Percentiles rank a stretch among this genome's conserved stretches.
These are phyloP conservation scores for Vicia faba DNA, from an alignment of 306 rosid species.

Conservation along the genomic window DNA sequence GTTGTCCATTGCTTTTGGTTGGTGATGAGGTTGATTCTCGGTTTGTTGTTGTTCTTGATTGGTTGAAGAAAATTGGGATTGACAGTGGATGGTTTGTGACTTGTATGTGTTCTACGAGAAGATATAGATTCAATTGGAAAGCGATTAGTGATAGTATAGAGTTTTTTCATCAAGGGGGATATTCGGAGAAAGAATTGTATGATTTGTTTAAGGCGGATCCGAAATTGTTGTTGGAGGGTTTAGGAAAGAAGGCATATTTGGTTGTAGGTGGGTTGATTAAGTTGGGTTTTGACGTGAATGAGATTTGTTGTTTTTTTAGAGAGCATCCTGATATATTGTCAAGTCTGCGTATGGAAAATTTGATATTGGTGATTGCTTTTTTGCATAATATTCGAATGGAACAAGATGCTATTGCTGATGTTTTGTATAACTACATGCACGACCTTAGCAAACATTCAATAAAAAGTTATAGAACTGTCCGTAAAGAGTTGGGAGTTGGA, in stretches of 20 bases:
- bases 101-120: constrained; percentile 45
- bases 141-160: constrained; percentile 59
- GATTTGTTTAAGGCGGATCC: constrained; percentile 60
- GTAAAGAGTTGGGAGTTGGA: constrained; percentile 55
- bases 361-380: constrained; percentile 55
- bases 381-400: constrained; percentile 62
- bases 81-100: constrained; percentile 62
- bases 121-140: constrained; percentile 53
- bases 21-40: constrained; percentile 46
- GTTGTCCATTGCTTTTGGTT: constrained; percentile 68
- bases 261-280: constrained; percentile 55
- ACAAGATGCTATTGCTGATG: constrained; percentile 48
- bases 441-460: constrained; percentile 47
- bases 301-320: constrained; percentile 47
- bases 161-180: constrained; percentile 60
- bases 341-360: constrained; percentile 41
- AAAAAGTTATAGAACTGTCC: constrained; percentile 63
- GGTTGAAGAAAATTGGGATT: constrained; percentile 55
- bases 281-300: constrained; percentile 52
- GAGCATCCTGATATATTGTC: constrained; percentile 58
- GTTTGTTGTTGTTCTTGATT: constrained; percentile 53
- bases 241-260: constrained; percentile 57
- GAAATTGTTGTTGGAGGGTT: constrained; percentile 57
- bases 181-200: constrained; percentile 50
- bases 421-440: constrained; percentile 51